phyloP scores from a whole-genome alignment of 371 early-diverging fungal species.

The Mucor piriformis region DNA sequence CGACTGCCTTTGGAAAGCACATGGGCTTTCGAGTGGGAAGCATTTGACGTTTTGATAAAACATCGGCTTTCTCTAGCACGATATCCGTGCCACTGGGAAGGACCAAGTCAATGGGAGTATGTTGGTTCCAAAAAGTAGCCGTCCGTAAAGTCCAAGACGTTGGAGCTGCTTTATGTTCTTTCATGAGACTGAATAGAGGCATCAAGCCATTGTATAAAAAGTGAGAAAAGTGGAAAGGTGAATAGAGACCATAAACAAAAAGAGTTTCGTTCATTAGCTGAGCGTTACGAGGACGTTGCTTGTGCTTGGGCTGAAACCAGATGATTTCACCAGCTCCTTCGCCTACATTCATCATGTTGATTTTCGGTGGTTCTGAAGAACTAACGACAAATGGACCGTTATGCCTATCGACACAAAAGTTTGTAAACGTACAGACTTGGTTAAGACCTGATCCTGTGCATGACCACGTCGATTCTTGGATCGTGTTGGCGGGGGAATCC shows the following conservation, averaged over 20 bases:
- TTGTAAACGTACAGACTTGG: conserved; percentile 28
- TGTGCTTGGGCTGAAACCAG: conserved; percentile 41
- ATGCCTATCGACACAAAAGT: conserved; percentile 26
- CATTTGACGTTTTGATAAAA: conserved; percentile 34
- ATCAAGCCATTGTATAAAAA: conserved; percentile 55
- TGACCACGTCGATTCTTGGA: conserved; percentile 21
- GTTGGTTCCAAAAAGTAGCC: conserved; percentile 7
- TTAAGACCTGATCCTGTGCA: conserved; percentile 26
- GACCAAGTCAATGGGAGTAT: conserved; percentile 11
- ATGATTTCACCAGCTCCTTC: conserved; percentile 20
- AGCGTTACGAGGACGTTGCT: conserved; percentile 3
- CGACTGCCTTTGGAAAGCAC: conserved; percentile 52
- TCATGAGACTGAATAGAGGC: conserved; percentile 54
- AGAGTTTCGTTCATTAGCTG: conserved; percentile 43
- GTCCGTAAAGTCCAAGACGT: conserved; percentile 43
- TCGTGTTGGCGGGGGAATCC: neutral
- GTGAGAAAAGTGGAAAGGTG: conserved; percentile 54
- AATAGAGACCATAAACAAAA: conserved; percentile 53
- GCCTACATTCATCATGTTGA: conserved; percentile 48
- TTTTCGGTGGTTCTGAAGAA: conserved; percentile 20
- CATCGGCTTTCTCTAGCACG: conserved; percentile 31
- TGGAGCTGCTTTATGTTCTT: conserved; percentile 27
- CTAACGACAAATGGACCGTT: conserved; percentile 22
- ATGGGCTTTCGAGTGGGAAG: conserved; percentile 38
- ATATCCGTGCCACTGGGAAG: conserved; percentile 38